Conservation (phyloP, 2,329 filamentous ascomycete genomes). For the Blastomyces parvus region DNA sequence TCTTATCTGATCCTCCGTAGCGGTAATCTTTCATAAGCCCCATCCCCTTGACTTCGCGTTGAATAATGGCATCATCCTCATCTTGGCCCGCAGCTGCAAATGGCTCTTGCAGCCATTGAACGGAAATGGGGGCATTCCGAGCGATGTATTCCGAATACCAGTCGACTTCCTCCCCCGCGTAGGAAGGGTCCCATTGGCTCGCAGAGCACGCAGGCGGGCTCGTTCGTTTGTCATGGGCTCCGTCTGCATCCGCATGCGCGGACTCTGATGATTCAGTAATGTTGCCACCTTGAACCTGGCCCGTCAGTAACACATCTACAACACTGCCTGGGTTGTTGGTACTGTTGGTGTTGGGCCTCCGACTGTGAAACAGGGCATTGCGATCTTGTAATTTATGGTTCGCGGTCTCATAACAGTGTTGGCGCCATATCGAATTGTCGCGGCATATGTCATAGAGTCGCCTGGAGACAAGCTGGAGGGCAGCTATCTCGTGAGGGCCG, state of each 20-base stretch:
- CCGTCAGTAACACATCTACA: background rate
- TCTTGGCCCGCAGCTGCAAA: constrained; percentile 17
- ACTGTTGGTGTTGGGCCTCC: background rate
- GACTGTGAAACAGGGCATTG: background rate
- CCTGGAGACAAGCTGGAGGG: constrained; percentile 59
- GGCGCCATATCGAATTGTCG: constrained; percentile 68
- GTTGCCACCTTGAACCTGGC: background rate
- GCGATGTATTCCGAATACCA: constrained; percentile 91
- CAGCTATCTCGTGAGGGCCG: constrained; percentile 54
- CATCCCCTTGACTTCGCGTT: constrained; percentile 62
- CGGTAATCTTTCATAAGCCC: constrained; percentile 53
- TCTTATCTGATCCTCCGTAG: constrained; percentile 47
- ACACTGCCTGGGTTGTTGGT: background rate
- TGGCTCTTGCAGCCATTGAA: constrained; percentile 68
- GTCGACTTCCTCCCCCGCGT: constrained; percentile 59
- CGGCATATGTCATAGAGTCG: constrained; percentile 58
- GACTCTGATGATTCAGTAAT: background rate
- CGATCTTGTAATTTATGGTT: constrained; percentile 14
- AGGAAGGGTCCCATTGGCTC: constrained; percentile 75
- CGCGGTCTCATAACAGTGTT: constrained; percentile 55
- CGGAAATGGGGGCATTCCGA: constrained; percentile 60
- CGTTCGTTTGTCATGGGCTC: background rate
- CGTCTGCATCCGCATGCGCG: background rate
- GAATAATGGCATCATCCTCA: constrained; percentile 29
- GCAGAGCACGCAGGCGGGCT: constrained; percentile 12